phyloP scores from a whole-genome alignment of 805 yeast genomes.

The Lachancea cidri region DNA sequence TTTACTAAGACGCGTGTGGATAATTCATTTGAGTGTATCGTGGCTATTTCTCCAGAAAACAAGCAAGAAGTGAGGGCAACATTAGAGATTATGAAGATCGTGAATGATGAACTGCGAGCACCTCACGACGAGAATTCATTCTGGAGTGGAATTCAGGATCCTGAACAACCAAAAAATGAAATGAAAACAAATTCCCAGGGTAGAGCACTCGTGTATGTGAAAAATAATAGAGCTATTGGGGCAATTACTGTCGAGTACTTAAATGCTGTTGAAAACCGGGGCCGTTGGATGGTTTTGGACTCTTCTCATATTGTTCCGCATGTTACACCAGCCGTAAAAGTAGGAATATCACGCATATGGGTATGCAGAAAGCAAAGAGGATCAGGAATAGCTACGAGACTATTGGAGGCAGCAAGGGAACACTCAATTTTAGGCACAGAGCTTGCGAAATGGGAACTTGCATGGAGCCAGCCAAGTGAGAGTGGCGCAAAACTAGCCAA shows the following conservation, averaged over 20 bases:
- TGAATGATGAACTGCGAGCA: conserved; percentile 58
- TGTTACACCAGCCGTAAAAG: conserved; percentile 35
- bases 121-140: conserved; percentile 42
- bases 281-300: conserved; percentile 57
- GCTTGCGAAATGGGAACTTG: conserved; percentile 42
- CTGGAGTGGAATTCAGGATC: conserved; percentile 27
- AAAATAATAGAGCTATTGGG: conserved; percentile 47
- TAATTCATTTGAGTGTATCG: conserved; percentile 31
- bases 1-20: no score
- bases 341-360: conserved; percentile 49
- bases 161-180: conserved; percentile 10
- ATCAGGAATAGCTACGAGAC: conserved; percentile 42
- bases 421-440: conserved; percentile 46
- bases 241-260: conserved; percentile 46
- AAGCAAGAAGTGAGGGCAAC: conserved; percentile 33
- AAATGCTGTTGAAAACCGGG: conserved; percentile 32
- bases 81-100: conserved; percentile 43
- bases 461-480: conserved; percentile 70
- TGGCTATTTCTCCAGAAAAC: conserved; percentile 34
- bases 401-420: conserved; percentile 41
- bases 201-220: conserved; percentile 46
- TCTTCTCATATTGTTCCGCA: conserved; percentile 47
- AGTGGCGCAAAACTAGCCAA: conserved; percentile 58
- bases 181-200: conserved; percentile 28
- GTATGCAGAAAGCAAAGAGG: conserved; percentile 43